These are phyloP conservation scores for Cyberlindnera saturnus DNA, from an alignment of 805 yeast species.

Conservation along the genomic window DNA sequence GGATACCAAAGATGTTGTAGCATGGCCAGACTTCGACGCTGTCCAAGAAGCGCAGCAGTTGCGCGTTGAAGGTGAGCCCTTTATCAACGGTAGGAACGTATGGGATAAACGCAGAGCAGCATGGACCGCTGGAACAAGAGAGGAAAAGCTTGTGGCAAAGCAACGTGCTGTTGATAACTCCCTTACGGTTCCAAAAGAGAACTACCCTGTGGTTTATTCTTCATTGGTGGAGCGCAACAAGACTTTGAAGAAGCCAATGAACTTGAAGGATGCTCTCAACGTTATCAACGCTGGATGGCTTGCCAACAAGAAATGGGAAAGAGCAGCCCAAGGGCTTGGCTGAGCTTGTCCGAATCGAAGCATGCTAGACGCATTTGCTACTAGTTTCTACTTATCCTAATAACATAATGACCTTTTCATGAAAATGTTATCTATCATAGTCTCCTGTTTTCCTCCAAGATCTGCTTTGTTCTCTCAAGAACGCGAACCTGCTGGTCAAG, in stretches of 20 bases:
- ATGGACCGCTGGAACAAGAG: constrained; percentile 50
- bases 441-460: constrained; percentile 27
- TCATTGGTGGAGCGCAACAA: constrained; percentile 66
- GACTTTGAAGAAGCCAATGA: constrained; percentile 62
- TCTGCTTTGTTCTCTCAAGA: constrained; percentile 48
- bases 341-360: background rate
- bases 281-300: constrained; percentile 84
- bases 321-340: constrained; percentile 34
- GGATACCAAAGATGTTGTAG: background rate
- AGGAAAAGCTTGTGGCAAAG: constrained; percentile 11
- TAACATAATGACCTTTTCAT: constrained; percentile 3
- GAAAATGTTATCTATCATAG: constrained; percentile 3
- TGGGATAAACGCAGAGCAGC: constrained; percentile 67
- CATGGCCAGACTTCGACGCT: constrained; percentile 25
- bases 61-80: constrained; percentile 26
- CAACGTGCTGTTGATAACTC: constrained; percentile 18
- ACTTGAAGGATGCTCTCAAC: constrained; percentile 63
- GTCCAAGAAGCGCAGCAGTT: constrained; percentile 22
- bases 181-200: constrained; percentile 37
- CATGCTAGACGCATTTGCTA: no score
- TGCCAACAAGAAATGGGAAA: constrained; percentile 68
- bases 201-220: constrained; percentile 58
- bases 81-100: constrained; percentile 47
- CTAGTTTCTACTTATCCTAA: background rate
- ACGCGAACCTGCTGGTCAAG: constrained; percentile 69